Conservation (phyloP, 73 alveolate genomes). For the Vitrella brassicaformis region DNA sequence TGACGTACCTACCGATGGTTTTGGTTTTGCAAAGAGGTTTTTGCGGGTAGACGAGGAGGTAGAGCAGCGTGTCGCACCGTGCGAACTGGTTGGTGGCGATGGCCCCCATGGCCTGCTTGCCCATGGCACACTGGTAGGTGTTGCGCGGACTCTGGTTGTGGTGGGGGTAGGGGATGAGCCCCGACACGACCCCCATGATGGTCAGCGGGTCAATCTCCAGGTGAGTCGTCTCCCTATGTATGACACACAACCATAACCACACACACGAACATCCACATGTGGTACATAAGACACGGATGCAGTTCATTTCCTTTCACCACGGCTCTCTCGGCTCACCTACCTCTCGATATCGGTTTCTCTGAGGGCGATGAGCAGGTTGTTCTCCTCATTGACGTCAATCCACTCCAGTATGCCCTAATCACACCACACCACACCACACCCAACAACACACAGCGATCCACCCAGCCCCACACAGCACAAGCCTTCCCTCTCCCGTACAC, state of each 20-base stretch:
- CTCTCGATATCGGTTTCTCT: too few relatives aligned
- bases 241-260: not conserved
- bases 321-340: too few relatives aligned
- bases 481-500: not conserved
- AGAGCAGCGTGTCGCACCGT: conserved; percentile 84
- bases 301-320: too few relatives aligned
- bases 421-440: not conserved
- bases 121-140: conserved; percentile 99
- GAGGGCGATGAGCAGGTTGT: conserved; percentile 90
- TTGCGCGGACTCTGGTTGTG: conserved; percentile 97
- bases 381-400: conserved; percentile 96
- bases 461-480: not conserved
- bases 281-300: too few relatives aligned
- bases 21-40: conserved; percentile 91
- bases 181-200: conserved; percentile 58
- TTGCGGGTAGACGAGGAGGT: conserved; percentile 84
- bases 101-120: conserved; percentile 95
- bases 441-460: not conserved
- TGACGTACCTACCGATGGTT: conserved; percentile 53
- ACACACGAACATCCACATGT: too few relatives aligned
- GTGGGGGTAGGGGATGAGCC: conserved; percentile 95
- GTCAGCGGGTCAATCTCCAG: conserved; percentile 96
- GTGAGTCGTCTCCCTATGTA: conserved; percentile 94
- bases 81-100: conserved; percentile 66
- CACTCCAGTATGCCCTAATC: conserved; percentile 46